Percentiles rank a stretch among this genome's conserved stretches.
phyloP scores from a whole-genome alignment of 352 stramenopile genomes.

The Thraustochytrium striatum region DNA sequence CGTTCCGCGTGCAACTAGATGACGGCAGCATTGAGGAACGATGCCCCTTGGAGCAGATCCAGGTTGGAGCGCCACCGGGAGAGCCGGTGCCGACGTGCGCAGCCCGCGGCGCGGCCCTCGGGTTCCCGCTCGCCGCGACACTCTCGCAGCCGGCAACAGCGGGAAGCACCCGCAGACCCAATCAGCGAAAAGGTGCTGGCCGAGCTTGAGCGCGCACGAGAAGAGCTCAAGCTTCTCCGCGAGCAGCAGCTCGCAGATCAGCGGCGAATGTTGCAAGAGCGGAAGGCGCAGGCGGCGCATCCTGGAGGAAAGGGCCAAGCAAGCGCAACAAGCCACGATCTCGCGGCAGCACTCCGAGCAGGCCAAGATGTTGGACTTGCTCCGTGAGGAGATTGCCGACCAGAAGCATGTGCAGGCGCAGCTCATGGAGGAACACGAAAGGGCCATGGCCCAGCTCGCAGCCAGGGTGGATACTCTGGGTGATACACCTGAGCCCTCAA shows the following conservation, averaged over 20 bases:
- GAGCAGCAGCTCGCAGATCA: constrained; percentile 26
- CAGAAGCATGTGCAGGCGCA: constrained; percentile 11
- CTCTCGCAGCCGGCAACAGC: too few relatives aligned
- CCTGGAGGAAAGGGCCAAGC: not conserved
- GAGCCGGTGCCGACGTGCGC: too few relatives aligned
- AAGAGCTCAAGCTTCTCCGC: not conserved
- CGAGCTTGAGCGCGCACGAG: not conserved
- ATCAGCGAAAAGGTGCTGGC: too few relatives aligned
- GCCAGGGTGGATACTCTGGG: not conserved
- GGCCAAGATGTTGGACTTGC: not conserved
- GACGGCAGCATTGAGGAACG: too few relatives aligned
- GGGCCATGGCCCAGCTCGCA: constrained; percentile 8
- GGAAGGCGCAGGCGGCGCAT: constrained; percentile 22
- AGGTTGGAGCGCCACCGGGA: too few relatives aligned
- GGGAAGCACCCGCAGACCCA: too few relatives aligned
- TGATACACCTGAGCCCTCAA: not conserved
- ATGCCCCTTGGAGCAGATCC: too few relatives aligned
- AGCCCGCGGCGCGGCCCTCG: too few relatives aligned
- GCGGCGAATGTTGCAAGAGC: constrained; percentile 13
- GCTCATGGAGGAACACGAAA: constrained; percentile 21
- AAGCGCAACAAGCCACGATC: not conserved
- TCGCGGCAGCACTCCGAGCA: not conserved
- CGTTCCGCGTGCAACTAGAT: too few relatives aligned
- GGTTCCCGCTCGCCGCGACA: too few relatives aligned
- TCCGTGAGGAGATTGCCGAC: constrained; percentile 10